Conservation (phyloP, 495 filamentous ascomycete genomes). For the Neurospora sublineolata region DNA sequence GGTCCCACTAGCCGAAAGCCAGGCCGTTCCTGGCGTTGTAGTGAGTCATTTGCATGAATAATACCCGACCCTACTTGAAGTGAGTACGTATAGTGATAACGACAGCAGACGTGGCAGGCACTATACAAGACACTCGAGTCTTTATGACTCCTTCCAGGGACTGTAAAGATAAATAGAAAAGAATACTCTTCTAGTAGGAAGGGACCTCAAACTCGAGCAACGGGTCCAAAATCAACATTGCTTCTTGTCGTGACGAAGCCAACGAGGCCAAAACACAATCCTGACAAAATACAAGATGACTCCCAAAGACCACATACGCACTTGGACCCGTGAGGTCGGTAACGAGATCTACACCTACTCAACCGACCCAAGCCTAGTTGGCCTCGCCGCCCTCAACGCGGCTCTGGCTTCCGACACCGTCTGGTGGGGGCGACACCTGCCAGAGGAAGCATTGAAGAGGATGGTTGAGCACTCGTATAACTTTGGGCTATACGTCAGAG, state of each 20-base stretch:
- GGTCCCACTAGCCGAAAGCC: neutral
- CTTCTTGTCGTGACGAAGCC: neutral
- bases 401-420: conserved; percentile 40
- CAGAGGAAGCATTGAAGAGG: conserved; percentile 27
- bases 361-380: conserved; percentile 37
- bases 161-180: neutral
- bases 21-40: neutral
- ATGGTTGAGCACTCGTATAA: conserved; percentile 43
- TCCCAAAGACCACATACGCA: neutral
- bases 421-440: conserved; percentile 42
- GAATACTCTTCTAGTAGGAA: neutral
- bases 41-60: neutral
- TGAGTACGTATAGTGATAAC: neutral
- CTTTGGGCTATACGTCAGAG: conserved; percentile 39
- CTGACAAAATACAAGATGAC: neutral
- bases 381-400: conserved; percentile 35
- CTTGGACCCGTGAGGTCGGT: conserved; percentile 8
- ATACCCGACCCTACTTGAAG: neutral
- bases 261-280: neutral
- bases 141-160: neutral
- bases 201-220: neutral
- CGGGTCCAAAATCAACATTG: neutral
- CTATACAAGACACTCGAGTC: neutral
- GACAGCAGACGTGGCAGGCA: neutral
- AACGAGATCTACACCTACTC: conserved; percentile 35